phyloP scores from a whole-genome alignment of 768 basidiomycete species.

The Hygrocybe punicea region DNA sequence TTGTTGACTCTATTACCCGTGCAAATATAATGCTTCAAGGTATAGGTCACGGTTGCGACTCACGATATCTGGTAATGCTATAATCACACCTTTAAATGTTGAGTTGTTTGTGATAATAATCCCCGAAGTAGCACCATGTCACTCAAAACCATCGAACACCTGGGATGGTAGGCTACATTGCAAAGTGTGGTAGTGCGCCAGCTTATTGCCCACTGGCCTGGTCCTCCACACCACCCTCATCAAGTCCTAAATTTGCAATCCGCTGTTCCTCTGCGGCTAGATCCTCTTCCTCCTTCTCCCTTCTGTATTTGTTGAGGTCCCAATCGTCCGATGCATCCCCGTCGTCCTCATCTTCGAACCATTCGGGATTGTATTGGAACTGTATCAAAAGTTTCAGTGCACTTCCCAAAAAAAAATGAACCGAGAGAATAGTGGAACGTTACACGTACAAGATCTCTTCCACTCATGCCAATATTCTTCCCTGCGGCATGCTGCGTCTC shows the following conservation, averaged over 20 bases:
- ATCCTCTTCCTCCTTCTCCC: constrained; percentile 8
- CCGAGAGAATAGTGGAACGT: neutral
- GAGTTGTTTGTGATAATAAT: no score
- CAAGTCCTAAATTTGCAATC: constrained; percentile 1
- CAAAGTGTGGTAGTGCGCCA: no score
- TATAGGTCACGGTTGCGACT: no score
- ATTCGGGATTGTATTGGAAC: constrained; percentile 96
- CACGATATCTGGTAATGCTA: no score
- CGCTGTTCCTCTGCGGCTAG: constrained; percentile 36
- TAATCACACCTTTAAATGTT: no score
- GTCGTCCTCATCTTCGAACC: constrained; percentile 79
- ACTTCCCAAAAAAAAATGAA: neutral
- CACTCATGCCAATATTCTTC: constrained; percentile 91
- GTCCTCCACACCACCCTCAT: neutral
- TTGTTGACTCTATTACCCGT: no score
- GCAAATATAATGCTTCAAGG: no score
- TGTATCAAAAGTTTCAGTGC: constrained; percentile 27
- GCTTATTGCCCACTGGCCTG: no score
- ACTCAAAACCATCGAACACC: no score
- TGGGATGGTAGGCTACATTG: no score
- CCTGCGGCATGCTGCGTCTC: constrained; percentile 78
- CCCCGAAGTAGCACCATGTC: no score
- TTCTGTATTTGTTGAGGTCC: constrained; percentile 49
- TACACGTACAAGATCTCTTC: constrained; percentile 75
- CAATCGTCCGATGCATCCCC: constrained; percentile 51